Conservation (phyloP, 225 moss, liverwort and hornwort species). For the Antitrichia curtipendula region DNA sequence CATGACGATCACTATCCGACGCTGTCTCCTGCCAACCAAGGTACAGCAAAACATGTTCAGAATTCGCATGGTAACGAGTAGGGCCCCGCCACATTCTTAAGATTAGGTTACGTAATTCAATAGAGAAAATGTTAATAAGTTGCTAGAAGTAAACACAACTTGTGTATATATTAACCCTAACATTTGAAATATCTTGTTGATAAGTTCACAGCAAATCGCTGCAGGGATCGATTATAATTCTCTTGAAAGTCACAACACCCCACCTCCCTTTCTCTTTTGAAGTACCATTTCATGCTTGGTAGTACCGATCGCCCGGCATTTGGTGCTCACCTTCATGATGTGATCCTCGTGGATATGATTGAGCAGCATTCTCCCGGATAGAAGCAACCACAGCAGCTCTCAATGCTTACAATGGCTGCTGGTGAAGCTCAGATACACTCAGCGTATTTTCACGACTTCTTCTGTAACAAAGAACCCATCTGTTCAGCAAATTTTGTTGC, state of each 20-base stretch:
- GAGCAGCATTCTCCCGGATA: neutral
- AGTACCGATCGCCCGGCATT: neutral
- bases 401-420: neutral
- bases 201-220: neutral
- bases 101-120: neutral
- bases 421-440: neutral
- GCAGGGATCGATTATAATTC: neutral
- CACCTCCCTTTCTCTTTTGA: neutral
- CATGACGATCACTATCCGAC: neutral
- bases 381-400: neutral
- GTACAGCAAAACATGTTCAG: neutral
- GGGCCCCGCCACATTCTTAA: neutral
- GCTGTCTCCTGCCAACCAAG: neutral
- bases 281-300: neutral
- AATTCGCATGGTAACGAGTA: neutral
- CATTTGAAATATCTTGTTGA: neutral
- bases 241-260: too few relatives aligned
- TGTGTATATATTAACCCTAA: neutral
- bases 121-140: neutral
- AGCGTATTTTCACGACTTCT: neutral
- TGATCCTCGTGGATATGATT: neutral
- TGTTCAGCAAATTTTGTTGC: neutral
- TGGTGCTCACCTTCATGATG: neutral
- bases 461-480: neutral
- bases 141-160: neutral